Base-by-base conservation (phyloP, 768 basidiomycete genomes). In the Melanogaster broomeanus region DNA sequence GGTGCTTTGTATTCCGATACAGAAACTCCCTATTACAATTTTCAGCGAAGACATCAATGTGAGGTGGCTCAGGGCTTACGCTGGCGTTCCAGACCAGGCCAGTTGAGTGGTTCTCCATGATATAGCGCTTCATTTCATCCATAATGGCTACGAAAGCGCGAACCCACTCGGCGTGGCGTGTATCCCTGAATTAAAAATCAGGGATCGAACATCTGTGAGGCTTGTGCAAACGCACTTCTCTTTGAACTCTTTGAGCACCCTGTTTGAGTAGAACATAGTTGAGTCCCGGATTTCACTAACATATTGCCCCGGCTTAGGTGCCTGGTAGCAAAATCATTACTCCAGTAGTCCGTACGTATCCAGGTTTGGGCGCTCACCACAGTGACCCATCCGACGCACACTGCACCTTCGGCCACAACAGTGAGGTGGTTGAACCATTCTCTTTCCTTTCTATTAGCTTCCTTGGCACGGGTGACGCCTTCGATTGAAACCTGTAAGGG, bases 211-310 rank as follows among this genome's bases (percentile, higher is more conserved):
- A n/a, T 35, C 39, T 25, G 33, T 21, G 25, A 46, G 18, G 33
- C 42, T 34, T 21, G 3, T n/a, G 19, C 12, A 56, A 3, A 64
- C 88, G 51, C 53, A 93, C 96, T 91, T 92, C 7, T 92, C 90
- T 68, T 93, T 98, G 78, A 81, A 92, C 56, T 95, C 92, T 69
- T 93, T 92, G 70, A 93, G 85, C 41, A 98, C 80, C 52, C 86
- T 84, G 70, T 97, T 92, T 2, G 85, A 86, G 67, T 93, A 98
- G 73, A 92, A 99, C 63, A 83, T 78, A 11, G 87, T 82, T 4
- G 90, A 82, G 22, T 98, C 93, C 70, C 90, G 95, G 69, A 88
- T 81, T 43, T 94, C 91, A 16, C 70, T 74, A n/a, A 98, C 76
- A 57, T 80, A 87, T 22, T 88, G 82, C 5, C 79, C 90, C 1